Conservation (phyloP, 768 basidiomycete species). For the Arthromyces matolae region DNA sequence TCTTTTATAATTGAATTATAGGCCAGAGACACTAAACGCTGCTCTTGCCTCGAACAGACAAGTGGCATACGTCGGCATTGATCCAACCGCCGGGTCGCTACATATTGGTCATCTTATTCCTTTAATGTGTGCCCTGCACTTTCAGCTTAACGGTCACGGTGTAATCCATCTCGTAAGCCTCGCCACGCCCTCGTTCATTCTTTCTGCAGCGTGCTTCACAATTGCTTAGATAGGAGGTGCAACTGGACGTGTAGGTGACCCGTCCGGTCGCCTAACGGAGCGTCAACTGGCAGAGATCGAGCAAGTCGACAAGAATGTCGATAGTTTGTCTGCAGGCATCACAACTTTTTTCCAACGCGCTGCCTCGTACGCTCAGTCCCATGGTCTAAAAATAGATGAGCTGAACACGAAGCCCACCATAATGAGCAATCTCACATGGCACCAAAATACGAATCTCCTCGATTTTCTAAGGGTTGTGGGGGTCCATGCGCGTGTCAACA, state of each 20-base stretch:
- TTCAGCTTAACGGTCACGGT: constrained; percentile 79
- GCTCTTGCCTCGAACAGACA: constrained; percentile 37
- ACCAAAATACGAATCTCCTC: constrained; percentile 65
- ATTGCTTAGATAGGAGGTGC: constrained; percentile 85
- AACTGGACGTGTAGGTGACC: constrained; percentile 95
- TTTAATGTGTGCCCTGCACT: constrained; percentile 82
- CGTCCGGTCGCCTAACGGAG: constrained; percentile 84
- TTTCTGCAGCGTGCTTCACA: background rate
- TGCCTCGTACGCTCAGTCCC: constrained; percentile 49
- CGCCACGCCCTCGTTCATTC: background rate
- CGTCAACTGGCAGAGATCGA: constrained; percentile 61
- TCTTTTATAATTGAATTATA: constrained; percentile 17
- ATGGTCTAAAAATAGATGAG: constrained; percentile 21
- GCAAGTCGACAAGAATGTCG: constrained; percentile 64
- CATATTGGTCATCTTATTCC: constrained; percentile 95
- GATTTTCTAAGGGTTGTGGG: constrained; percentile 85
- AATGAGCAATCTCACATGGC: constrained; percentile 68
- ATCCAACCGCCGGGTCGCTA: constrained; percentile 85
- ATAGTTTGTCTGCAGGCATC: constrained; percentile 58
- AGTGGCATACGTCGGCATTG: constrained; percentile 83
- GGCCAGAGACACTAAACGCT: constrained; percentile 38
- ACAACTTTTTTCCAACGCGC: constrained; percentile 72
- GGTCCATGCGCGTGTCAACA: constrained; percentile 74
- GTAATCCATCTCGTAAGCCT: constrained; percentile 76
- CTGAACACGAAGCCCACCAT: constrained; percentile 25